Evolutionary conservation across 2,329 filamentous ascomycete genomes (phyloP), one percentile per base, ranked within the genome.

Genomic region (Fusarium goolgardi): DNA sequence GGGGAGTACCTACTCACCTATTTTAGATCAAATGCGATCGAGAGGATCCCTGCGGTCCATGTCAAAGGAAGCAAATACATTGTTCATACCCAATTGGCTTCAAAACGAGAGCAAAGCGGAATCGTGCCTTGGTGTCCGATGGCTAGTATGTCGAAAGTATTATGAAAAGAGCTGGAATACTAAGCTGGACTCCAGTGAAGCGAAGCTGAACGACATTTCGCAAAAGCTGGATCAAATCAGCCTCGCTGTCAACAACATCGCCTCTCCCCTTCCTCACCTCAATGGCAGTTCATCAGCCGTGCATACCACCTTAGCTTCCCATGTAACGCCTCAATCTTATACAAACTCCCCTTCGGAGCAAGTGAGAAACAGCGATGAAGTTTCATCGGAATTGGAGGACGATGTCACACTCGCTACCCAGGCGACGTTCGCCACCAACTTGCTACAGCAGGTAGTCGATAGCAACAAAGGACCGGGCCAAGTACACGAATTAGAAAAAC

Each of bases 11-110:
- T 1, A 34, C 1, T 4, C 6, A 11, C 11, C 9, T 6, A 3
- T 6, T 10, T 25, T 16, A 61, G 58, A 27, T 61, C 11, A 61
- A 60, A 41, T 61, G 58, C 4, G 58, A 61, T 16, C 58, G 58
- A 1, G 39, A n/a, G 3, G 27, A 61, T 20, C 58, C 58, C 11
- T 61, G 58, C 5, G 58, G 58, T 15, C 58, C 58, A 1, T 61
- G 58, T 18, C 56, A 45, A 29, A 29, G 56, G 15, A 61, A 54
- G 21, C 35, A 29, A 8, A 54, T 54, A 21, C 13, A 27, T 8
- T 61, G 58, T 11, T 60, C 58, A 8, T 61, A 61, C 12, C 58
- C 58, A 3, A 15, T 16, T 2, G 58, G 58, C 7, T 61, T 61
- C 58, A 61, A 61, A 0, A n/a, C 55, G 6, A 23, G 56, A 12